phyloP scores from a whole-genome alignment of 768 basidiomycete genomes.

The Gyrodon lividus region DNA sequence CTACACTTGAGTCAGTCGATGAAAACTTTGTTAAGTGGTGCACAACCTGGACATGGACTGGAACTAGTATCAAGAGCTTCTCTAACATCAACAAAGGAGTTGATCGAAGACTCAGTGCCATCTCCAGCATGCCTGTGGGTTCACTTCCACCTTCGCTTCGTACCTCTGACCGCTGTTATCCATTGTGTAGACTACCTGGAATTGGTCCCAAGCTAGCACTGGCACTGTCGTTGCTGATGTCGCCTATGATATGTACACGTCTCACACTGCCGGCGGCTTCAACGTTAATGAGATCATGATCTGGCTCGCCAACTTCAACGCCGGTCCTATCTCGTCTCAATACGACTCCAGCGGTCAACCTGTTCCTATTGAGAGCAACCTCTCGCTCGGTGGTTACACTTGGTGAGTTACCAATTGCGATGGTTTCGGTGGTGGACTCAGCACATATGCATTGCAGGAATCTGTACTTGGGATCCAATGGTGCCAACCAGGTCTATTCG shows the following conservation, averaged over 20 bases:
- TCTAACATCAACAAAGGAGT: conserved; percentile 52
- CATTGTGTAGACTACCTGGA: conserved; percentile 47
- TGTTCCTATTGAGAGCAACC: conserved; percentile 38
- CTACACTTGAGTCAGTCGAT: conserved; percentile 42
- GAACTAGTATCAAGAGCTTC: conserved; percentile 58
- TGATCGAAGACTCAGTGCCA: conserved; percentile 53
- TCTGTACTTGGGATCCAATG: conserved; percentile 54
- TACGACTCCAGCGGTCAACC: conserved; percentile 49
- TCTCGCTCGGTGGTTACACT: conserved; percentile 47
- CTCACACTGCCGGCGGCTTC: conserved; percentile 45
- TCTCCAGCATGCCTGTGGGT: conserved; percentile 54
- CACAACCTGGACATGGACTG: conserved; percentile 53
- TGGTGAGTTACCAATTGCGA: conserved; percentile 38
- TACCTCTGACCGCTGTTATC: not conserved
- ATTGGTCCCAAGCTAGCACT: conserved; percentile 48
- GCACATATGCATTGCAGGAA: conserved; percentile 38
- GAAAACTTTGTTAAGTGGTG: conserved; percentile 48
- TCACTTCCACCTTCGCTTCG: not conserved
- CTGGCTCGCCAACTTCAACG: conserved; percentile 60
- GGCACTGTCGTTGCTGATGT: conserved; percentile 51
- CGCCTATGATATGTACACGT: conserved; percentile 66
- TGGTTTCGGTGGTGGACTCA: not conserved
- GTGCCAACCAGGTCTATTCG: conserved; percentile 50
- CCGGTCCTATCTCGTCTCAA: conserved; percentile 52
- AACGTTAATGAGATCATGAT: conserved; percentile 56